Evolutionary conservation across 495 filamentous ascomycete genomes (phyloP).

Genomic region (Penicillium macrosclerotiorum): DNA sequence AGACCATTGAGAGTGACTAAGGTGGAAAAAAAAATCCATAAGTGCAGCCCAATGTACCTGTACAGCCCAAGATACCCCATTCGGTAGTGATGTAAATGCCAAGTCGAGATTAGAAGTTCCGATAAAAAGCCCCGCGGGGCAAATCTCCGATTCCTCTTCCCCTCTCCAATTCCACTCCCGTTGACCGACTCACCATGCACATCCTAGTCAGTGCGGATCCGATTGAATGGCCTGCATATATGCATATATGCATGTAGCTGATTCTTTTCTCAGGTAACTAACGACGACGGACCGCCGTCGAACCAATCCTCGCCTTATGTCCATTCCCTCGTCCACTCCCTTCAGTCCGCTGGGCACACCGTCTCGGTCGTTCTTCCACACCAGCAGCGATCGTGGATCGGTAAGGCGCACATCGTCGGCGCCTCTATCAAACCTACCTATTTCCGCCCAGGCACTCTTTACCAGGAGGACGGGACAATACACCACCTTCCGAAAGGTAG

Average conservation of each 20-base stretch:
- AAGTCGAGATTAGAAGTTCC: background rate
- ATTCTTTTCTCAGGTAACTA: constrained; percentile 64
- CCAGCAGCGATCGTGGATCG: constrained; percentile 94
- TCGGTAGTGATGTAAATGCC: constrained; percentile 6
- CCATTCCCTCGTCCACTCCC: constrained; percentile 74
- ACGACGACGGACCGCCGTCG: constrained; percentile 96
- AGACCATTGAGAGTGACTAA: constrained; percentile 15
- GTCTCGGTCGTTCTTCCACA: constrained; percentile 90
- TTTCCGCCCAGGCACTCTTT: constrained; percentile 68
- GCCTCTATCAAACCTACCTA: constrained; percentile 83
- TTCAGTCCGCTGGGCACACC: constrained; percentile 74
- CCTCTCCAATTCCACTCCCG: constrained; percentile 15
- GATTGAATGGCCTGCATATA: background rate
- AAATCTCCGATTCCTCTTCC: constrained; percentile 18
- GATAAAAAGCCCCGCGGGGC: constrained; percentile 14
- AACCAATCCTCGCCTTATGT: constrained; percentile 89
- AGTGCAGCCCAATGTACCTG: constrained; percentile 1
- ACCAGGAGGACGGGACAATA: constrained; percentile 65
- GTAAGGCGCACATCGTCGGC: constrained; percentile 92
- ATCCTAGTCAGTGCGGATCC: constrained; percentile 34
- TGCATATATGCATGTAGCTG: background rate
- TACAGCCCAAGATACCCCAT: background rate
- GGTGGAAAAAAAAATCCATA: background rate
- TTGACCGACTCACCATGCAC: constrained; percentile 36
- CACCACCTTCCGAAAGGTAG: constrained; percentile 53